phyloP scores from a whole-genome alignment of 192 early-diverging fungal genomes.

The Backusella macrospora region DNA sequence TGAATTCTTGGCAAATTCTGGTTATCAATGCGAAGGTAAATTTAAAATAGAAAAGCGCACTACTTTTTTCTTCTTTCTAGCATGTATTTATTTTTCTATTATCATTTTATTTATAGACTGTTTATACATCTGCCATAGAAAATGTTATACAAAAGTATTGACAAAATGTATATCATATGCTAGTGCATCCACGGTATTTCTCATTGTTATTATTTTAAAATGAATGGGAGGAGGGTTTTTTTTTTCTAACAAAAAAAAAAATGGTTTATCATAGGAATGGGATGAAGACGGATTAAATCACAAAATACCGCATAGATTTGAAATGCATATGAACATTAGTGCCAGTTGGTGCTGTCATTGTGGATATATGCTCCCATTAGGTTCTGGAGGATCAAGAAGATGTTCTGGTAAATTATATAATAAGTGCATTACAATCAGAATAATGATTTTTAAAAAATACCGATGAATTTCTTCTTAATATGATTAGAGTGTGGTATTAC shows the following conservation, averaged over 20 bases:
- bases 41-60: too few relatives aligned
- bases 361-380: slow-evolving; percentile 92
- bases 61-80: not conserved
- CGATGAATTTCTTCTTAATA: not conserved
- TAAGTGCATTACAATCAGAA: not conserved
- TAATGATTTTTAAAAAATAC: slow-evolving; percentile 10
- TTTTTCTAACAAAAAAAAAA: not conserved
- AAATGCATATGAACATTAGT: slow-evolving; percentile 77
- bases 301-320: slow-evolving; percentile 96
- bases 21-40: slow-evolving; percentile 91
- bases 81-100: not conserved
- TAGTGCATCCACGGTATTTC: slow-evolving; percentile 55
- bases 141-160: slow-evolving; percentile 83
- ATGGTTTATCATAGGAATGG: slow-evolving; percentile 41
- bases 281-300: slow-evolving; percentile 82
- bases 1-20: slow-evolving; percentile 90
- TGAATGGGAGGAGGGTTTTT: not conserved
- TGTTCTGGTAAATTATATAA: slow-evolving; percentile 50
- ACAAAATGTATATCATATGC: slow-evolving; percentile 86
- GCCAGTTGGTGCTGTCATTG: slow-evolving; percentile 98
- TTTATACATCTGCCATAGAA: slow-evolving; percentile 91
- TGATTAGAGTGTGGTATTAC: slow-evolving; percentile 75
- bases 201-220: not conserved
- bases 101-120: slow-evolving; percentile 62
- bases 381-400: slow-evolving; percentile 61